Base-by-base conservation (phyloP, 1,284 basidiomycete species). In the Baeospora myosura region DNA sequence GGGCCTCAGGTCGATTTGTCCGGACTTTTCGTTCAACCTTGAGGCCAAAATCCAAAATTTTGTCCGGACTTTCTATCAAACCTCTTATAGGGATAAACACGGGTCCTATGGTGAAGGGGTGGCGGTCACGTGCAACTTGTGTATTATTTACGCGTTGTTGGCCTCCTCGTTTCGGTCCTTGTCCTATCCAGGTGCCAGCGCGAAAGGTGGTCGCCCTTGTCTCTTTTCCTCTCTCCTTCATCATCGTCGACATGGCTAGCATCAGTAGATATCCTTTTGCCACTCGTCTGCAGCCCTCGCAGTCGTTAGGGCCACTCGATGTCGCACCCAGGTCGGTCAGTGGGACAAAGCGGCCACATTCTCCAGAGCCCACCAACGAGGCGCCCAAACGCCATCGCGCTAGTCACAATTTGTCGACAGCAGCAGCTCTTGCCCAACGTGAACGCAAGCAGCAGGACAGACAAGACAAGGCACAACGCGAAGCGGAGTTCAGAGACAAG, bases 401-500 rank as follows among this genome's bases (percentile, higher is more conserved):
- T 4, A 49, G 55, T 7, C 52, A 54, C 11, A 44, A 52, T n/a
- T n/a, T n/a, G n/a, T 55, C 57, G 35, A 40, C 52, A 25, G 44
- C 35, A 40, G 45, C 43, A 12, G 37, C 43, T 23, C 37, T 45
- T 33, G 18, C 26, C 35, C 16, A 44, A 23, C 48, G 26, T 45
- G 52, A 22, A 45, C 33, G 24, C 14, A 40, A 32, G 29, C 43
- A 30, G 37, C 40, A 28, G 34, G 41, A 18, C 28, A 71, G 63
- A 47, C 68, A 63, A 2, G 74, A 78, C 48, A 71, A 77, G 28
- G 78, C 83, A 52, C 65, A 69, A 47, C 74, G 76, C 51, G 74
- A 78, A 47, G 70, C 72, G 14, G 83, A 88, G 51, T 97, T 92
- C 69, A 78, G 77, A 51, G 61, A 75, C 32, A 96, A 92, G 66